Base-by-base conservation (phyloP, 2,329 filamentous ascomycete species). In the Colletotrichum eleusines region DNA sequence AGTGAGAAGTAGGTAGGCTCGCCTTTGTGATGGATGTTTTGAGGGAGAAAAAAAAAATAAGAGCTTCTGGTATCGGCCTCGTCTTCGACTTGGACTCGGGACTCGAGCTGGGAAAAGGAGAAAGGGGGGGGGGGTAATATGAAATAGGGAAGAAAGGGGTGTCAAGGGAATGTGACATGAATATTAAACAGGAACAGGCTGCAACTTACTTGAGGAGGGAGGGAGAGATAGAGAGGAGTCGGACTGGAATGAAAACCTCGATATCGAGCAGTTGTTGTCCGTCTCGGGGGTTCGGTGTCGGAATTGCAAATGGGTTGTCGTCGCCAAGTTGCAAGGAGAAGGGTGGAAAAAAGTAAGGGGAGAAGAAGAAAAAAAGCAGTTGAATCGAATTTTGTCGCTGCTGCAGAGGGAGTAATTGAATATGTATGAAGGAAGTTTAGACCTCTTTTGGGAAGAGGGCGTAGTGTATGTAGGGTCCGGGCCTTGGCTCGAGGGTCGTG, bases 361-460 rank as follows among this genome's bases (percentile, higher is more conserved):
- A 65, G 40, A 71, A 68, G 38, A 68, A 67, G n/a, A 70, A 64
- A 59, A 65, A 59, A 68, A 44, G 64, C n/a, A 46, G 58, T 23
- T 63, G 64, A 16, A 51, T 40, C 51, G 28, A 42, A 20, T 48
- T 57, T 40, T 63, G 64, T 54, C 14, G 51, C 51, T 63, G 33
- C 68, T 63, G 68, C 68, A 63, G 64, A 71, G 68, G 68, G 59
- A 71, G 68, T 51, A 58, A 51, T 38, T 62, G 59, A 62, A 62
- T 62, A 62, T 62, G 59, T 62, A 62, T 51, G 59, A 31, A 62
- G 46, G 46, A 51, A 51, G 46, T 51, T 46, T 9, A 50, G 59
- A 38, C 8, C 59, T 28, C 33, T 23, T 55, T 33, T 35, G 31
- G 55, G 5, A 28, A 28, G 60, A 53, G 14, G 26, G 60, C 66